Evolutionary conservation across 495 filamentous ascomycete genomes (phyloP).

Genomic region (Aspergillus nanangensis): DNA sequence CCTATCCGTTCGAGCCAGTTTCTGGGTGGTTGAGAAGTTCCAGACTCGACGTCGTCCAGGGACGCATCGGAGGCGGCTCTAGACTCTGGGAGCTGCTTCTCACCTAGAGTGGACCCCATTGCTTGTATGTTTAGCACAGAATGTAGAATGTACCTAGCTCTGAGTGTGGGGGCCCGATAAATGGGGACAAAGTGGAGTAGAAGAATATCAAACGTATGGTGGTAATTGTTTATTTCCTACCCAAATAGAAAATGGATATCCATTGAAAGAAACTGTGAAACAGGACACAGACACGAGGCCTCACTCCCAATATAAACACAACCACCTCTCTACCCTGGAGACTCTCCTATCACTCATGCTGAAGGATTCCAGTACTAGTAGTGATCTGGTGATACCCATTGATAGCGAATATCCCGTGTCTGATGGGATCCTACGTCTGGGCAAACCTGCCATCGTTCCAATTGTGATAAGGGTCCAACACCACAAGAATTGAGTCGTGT

Average conservation of each 20-base stretch:
- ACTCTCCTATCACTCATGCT: not conserved
- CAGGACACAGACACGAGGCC: too few relatives aligned
- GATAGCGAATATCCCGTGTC: not conserved
- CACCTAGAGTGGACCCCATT: slow-evolving; percentile 1
- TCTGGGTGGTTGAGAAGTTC: not conserved
- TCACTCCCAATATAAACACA: too few relatives aligned
- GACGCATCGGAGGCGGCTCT: not conserved
- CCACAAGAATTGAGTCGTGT: too few relatives aligned
- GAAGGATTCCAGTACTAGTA: not conserved
- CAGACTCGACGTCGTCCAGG: not conserved
- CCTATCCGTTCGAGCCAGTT: not conserved
- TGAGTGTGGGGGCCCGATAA: not conserved
- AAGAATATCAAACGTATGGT: too few relatives aligned
- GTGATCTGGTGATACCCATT: not conserved
- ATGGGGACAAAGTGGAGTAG: not conserved
- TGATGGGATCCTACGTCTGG: not conserved
- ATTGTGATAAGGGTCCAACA: not conserved
- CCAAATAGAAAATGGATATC: too few relatives aligned
- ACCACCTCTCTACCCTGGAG: not conserved
- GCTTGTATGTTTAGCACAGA: not conserved
- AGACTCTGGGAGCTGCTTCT: not conserved
- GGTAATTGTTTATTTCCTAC: too few relatives aligned
- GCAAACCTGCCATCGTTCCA: not conserved
- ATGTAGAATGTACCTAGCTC: not conserved
- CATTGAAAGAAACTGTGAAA: too few relatives aligned